phyloP scores from a whole-genome alignment of 148 eudicot species.

The Cornus suecica region DNA sequence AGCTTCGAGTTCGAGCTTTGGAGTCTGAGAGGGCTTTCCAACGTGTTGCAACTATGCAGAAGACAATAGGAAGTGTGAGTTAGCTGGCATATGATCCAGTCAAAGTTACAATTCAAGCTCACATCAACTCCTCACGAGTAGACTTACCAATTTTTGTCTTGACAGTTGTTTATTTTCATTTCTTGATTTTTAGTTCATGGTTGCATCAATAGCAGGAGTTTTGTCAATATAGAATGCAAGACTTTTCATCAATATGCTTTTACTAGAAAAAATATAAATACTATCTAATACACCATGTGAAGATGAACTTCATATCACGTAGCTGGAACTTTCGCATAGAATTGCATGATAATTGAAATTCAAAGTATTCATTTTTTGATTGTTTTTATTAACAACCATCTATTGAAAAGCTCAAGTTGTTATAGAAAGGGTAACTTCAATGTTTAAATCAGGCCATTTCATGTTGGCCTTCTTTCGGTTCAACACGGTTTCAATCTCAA shows the following conservation, averaged over 20 bases:
- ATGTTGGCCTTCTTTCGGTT: no score
- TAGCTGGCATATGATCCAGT: background rate
- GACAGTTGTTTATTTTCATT: background rate
- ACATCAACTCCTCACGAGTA: background rate
- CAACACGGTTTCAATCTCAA: no score
- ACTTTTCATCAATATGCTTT: background rate
- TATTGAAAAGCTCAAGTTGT: no score
- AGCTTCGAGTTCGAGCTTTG: conserved; percentile 91
- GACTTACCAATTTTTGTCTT: background rate
- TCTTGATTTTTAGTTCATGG: background rate
- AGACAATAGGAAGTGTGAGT: conserved; percentile 93
- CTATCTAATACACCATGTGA: background rate
- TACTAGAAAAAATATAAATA: background rate
- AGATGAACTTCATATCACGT: background rate
- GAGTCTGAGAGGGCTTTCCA: conserved; percentile 97
- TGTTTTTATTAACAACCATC: no score
- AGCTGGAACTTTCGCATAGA: background rate
- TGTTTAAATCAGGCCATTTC: no score
- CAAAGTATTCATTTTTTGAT: background rate
- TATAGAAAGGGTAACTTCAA: no score
- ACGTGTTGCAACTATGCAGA: conserved; percentile 94
- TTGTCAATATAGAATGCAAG: background rate
- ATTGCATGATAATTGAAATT: background rate
- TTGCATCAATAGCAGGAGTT: background rate
- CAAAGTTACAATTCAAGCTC: background rate